Base-by-base conservation (phyloP, 345 rosid genomes). In the Triadica sebifera region DNA sequence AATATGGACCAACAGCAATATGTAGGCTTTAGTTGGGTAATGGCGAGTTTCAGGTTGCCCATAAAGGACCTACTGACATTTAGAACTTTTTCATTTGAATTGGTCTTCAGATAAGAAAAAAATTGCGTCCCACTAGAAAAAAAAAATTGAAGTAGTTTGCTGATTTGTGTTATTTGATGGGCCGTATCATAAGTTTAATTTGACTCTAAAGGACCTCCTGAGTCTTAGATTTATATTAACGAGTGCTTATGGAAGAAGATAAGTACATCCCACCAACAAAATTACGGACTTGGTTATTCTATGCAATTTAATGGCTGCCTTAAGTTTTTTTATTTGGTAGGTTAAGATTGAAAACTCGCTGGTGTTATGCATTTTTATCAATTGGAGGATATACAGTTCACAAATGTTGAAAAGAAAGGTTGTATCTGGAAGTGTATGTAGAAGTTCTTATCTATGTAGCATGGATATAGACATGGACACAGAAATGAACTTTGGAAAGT, bases 11-110 rank as follows among this genome's bases (percentile, higher is more conserved):
- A 56, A 89, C 12, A 88, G 46, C 11, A 77, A 84, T 74, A 61
- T 81, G 86, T 81, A 76, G 92, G 88, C 84, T 87, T 83, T 87
- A 91, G 91, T 86, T 87, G 95, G 87, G 91, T 85, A 64, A 61
- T 68, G 62, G 22, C 67, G 65, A 85, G 81, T 76, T 78, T 66
- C 41, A 52, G 84, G 58, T 78, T 70, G 86, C 88, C 87, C 89
- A 74, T 81, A 80, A 87, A 87, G 87, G 65, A 80, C 85, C 90
- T 89, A 80, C 81, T 37, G 38, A 86, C 72, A 84, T 73, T 52
- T 53, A 29, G 16, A 17, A 29, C 1, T 29, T 29, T 29, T 29
- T 53, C 43, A 11, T 50, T 17, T 17, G 34, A 4, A 6, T 58
- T 6, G 22, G 49, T 63, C 4, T 63, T 63, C 11, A 38, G 3